Evolutionary conservation across 1,284 basidiomycete genomes (phyloP).

Genomic region (Rhodotorula sp.): DNA sequence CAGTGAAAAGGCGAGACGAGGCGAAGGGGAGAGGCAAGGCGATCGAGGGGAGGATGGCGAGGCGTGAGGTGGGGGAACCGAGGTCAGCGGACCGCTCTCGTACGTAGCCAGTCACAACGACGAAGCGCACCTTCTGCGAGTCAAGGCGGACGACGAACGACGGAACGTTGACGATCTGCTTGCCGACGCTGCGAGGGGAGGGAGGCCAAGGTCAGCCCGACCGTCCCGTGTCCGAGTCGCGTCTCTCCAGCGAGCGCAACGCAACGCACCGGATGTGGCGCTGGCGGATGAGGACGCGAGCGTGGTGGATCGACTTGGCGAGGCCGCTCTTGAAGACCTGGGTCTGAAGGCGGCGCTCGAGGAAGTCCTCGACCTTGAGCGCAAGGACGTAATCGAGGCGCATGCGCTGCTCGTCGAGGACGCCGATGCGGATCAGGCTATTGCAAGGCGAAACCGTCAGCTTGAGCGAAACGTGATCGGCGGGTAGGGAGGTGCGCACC

Average conservation of each 20-base stretch:
- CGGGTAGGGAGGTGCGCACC: conserved; percentile 54
- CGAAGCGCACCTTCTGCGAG: conserved; percentile 51
- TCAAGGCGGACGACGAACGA: conserved; percentile 87
- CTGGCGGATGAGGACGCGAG: conserved; percentile 96
- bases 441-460: neutral
- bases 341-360: conserved; percentile 98
- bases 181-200: conserved; percentile 67
- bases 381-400: conserved; percentile 99
- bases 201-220: conserved; percentile 47
- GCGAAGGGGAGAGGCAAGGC: neutral
- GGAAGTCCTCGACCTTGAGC: conserved; percentile 99
- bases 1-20: too few species aligned
- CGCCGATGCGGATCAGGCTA: conserved; percentile 89
- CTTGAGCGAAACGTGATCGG: neutral
- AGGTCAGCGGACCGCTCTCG: neutral
- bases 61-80: neutral
- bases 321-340: conserved; percentile 99
- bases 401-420: conserved; percentile 99
- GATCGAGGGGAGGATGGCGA: neutral
- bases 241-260: neutral
- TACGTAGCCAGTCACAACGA: neutral
- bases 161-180: conserved; percentile 99
- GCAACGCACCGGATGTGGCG: conserved; percentile 75
- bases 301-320: conserved; percentile 98
- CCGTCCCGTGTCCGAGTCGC: neutral